Percentiles rank a stretch among this genome's conserved stretches.
Conservation (phyloP, 2,329 filamentous ascomycete species). For the Furcasterigmium furcatum region DNA sequence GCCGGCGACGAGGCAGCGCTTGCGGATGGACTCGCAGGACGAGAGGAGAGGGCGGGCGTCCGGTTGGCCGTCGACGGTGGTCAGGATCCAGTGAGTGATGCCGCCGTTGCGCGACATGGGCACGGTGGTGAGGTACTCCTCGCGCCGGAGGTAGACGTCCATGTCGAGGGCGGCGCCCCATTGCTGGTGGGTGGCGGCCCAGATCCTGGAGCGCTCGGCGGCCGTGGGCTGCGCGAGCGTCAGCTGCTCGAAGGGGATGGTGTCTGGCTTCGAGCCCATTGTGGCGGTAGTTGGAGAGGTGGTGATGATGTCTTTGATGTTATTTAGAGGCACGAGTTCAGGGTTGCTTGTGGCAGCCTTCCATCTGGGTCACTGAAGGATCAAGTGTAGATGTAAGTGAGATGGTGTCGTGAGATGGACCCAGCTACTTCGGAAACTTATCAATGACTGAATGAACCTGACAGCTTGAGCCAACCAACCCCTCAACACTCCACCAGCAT, state of each 20-base stretch:
- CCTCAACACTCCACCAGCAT: too few species aligned
- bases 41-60: slow-evolving; percentile 53
- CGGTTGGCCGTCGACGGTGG: slow-evolving; percentile 34
- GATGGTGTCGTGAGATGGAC: too few species aligned
- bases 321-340: too few species aligned
- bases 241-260: slow-evolving; percentile 15
- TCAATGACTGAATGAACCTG: too few species aligned
- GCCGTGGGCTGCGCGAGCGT: slow-evolving; percentile 54
- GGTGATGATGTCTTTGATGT: neutral
- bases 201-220: slow-evolving; percentile 51
- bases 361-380: too few species aligned
- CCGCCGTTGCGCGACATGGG: slow-evolving; percentile 57
- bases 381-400: too few species aligned
- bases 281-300: neutral
- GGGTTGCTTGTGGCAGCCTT: too few species aligned
- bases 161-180: slow-evolving; percentile 58
- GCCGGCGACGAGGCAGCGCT: slow-evolving; percentile 47
- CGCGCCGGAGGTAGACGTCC: slow-evolving; percentile 56
- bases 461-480: too few species aligned
- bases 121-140: slow-evolving; percentile 52
- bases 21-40: slow-evolving; percentile 62
- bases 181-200: slow-evolving; percentile 49
- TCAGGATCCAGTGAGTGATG: slow-evolving; percentile 63
- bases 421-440: too few species aligned
- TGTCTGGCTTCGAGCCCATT: slow-evolving; percentile 2